phyloP scores from a whole-genome alignment of 2,329 filamentous ascomycete genomes.

The Trichoderma koningii region DNA sequence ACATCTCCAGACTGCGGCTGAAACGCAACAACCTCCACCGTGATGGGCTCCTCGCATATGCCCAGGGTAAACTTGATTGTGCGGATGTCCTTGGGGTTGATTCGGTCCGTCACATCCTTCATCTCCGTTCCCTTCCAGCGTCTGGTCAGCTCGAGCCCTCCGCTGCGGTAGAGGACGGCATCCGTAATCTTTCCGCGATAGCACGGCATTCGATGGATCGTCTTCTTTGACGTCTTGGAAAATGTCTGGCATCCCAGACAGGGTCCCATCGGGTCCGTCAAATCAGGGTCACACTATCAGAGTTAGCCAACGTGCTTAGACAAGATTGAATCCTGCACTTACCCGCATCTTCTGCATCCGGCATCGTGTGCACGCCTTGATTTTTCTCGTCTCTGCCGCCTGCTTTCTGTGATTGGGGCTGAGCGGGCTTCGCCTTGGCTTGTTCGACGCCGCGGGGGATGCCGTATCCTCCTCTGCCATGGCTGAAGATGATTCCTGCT shows the following conservation, averaged over 20 bases:
- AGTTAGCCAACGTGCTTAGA: neutral
- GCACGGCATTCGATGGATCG: constrained; percentile 50
- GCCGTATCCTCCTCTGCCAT: constrained; percentile 8
- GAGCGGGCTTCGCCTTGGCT: constrained; percentile 29
- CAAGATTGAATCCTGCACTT: constrained; percentile 31
- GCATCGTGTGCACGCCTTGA: constrained; percentile 49
- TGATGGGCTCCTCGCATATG: constrained; percentile 42
- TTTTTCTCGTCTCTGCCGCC: constrained; percentile 41
- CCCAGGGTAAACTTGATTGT: constrained; percentile 46
- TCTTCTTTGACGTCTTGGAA: constrained; percentile 47
- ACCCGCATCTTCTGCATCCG: constrained; percentile 49
- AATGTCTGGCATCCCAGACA: constrained; percentile 48
- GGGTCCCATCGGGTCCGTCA: constrained; percentile 35
- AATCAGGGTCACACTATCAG: constrained; percentile 44
- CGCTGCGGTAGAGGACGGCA: constrained; percentile 45
- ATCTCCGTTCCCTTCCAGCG: constrained; percentile 48
- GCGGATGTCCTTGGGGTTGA: constrained; percentile 31
- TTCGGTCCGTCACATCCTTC: constrained; percentile 45
- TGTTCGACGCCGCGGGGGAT: neutral
- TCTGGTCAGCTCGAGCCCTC: constrained; percentile 48
- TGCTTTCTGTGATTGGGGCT: constrained; percentile 35
- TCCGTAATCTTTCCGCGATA: constrained; percentile 48
- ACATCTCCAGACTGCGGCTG: constrained; percentile 42
- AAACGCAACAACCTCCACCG: constrained; percentile 47
- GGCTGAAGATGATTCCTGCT: constrained; percentile 13